Conservation (phyloP, 2,329 filamentous ascomycete genomes). For the Botrytis elliptica region DNA sequence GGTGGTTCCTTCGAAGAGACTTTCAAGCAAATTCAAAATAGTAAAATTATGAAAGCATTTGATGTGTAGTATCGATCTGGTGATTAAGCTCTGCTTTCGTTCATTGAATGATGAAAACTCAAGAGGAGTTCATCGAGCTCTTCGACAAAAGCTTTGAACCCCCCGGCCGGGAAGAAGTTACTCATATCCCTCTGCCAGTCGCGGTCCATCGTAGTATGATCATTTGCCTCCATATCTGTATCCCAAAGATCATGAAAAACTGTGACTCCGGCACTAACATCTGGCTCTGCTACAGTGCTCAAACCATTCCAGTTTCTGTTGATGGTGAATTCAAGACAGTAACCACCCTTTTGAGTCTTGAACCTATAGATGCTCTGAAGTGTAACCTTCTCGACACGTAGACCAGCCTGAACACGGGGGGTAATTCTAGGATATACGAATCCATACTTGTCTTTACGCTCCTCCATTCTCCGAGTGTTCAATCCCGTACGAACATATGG, state of each 20-base stretch:
- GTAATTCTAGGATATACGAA: constrained; percentile 32
- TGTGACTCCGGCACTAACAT: constrained; percentile 31
- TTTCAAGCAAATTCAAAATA: neutral
- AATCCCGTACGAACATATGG: constrained; percentile 10
- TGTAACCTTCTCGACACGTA: constrained; percentile 28
- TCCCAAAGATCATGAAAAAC: constrained; percentile 38
- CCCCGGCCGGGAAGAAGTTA: constrained; percentile 31
- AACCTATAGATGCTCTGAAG: constrained; percentile 35
- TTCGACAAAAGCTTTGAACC: constrained; percentile 29
- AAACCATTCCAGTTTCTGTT: constrained; percentile 34
- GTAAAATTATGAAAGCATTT: neutral
- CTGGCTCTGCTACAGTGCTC: constrained; percentile 30
- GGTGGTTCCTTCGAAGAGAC: neutral
- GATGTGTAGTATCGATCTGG: neutral
- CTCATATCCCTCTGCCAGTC: constrained; percentile 30
- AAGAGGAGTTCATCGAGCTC: neutral
- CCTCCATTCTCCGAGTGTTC: neutral
- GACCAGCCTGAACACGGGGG: constrained; percentile 19
- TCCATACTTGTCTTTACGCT: constrained; percentile 30
- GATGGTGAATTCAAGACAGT: constrained; percentile 36
- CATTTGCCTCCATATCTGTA: constrained; percentile 32
- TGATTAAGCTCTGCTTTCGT: neutral
- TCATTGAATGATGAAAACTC: neutral
- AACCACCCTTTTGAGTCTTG: constrained; percentile 27
- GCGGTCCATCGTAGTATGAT: constrained; percentile 28